phyloP scores from a whole-genome alignment of 495 filamentous ascomycete genomes.

The Neurospora sp. region DNA sequence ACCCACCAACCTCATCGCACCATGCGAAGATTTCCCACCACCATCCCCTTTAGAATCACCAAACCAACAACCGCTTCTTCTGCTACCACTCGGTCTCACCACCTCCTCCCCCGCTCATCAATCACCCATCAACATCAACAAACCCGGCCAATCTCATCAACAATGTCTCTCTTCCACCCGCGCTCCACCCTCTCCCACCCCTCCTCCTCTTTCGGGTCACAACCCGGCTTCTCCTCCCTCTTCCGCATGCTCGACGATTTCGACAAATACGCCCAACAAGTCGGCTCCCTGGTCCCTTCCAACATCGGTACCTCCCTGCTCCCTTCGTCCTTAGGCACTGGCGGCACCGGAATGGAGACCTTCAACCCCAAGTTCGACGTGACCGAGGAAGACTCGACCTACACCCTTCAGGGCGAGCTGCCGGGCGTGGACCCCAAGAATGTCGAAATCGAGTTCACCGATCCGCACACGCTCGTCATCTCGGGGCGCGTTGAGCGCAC shows the following conservation, averaged over 20 bases:
- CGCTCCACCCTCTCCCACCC: constrained; percentile 4
- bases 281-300: not conserved
- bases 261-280: constrained; percentile 40
- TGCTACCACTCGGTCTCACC: not conserved
- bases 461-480: constrained; percentile 65
- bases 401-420: constrained; percentile 80
- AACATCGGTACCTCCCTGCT: constrained; percentile 15
- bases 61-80: not conserved
- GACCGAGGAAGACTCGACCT: constrained; percentile 53
- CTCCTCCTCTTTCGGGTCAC: constrained; percentile 35
- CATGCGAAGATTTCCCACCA: not conserved
- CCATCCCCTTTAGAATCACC: not conserved
- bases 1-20: not conserved
- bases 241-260: constrained; percentile 76
- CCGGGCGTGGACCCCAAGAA: constrained; percentile 75
- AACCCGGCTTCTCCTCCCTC: constrained; percentile 51
- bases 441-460: constrained; percentile 76
- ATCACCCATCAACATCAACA: not conserved
- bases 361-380: constrained; percentile 59
- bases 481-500: constrained; percentile 53
- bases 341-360: not conserved
- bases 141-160: not conserved
- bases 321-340: constrained; percentile 1
- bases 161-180: constrained; percentile 20
- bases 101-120: not conserved